A percentile compares a stretch with the other conserved stretches of the same genome.
phyloP scores from a whole-genome alignment of 2,329 filamentous ascomycete species.

The Nemania serpens region DNA sequence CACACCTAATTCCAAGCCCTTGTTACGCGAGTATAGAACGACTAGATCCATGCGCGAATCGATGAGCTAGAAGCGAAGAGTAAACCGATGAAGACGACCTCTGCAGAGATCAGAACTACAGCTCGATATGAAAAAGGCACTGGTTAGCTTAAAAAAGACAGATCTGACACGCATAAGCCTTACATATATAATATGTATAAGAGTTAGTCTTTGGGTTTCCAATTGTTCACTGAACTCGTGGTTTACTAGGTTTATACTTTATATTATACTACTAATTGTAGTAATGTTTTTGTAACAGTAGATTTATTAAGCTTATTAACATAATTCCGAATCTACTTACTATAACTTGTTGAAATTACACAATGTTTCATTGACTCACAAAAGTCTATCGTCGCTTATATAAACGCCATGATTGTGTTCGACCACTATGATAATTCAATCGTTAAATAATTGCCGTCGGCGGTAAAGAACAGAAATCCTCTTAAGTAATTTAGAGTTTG shows the following conservation, averaged over 20 bases:
- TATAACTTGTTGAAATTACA: too few relatives aligned
- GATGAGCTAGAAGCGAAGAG: conserved; percentile 18
- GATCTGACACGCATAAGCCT: conserved; percentile 1
- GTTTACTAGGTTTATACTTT: too few relatives aligned
- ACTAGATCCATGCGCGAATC: conserved; percentile 18
- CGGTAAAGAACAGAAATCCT: too few relatives aligned
- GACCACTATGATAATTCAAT: background rate
- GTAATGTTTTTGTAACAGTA: too few relatives aligned
- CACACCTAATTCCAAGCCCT: too few relatives aligned
- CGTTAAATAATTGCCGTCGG: too few relatives aligned
- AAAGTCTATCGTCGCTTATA: conserved; percentile 44
- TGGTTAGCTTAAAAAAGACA: background rate
- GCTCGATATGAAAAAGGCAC: too few relatives aligned
- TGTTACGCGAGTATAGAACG: background rate
- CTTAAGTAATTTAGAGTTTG: too few relatives aligned
- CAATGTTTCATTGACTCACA: too few relatives aligned
- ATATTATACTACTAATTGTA: too few relatives aligned
- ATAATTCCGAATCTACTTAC: too few relatives aligned
- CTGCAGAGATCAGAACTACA: conserved; percentile 17
- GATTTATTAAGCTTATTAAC: too few relatives aligned
- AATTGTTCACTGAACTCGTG: conserved; percentile 25
- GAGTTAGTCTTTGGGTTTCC: conserved; percentile 18
- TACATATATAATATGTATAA: conserved; percentile 39
- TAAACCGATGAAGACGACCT: conserved; percentile 17
- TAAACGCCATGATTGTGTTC: background rate